A percentile compares a stretch with the other conserved stretches of the same genome.
Conservation (phyloP, 169 alveolate genomes). For the Plasmodium adleri region DNA sequence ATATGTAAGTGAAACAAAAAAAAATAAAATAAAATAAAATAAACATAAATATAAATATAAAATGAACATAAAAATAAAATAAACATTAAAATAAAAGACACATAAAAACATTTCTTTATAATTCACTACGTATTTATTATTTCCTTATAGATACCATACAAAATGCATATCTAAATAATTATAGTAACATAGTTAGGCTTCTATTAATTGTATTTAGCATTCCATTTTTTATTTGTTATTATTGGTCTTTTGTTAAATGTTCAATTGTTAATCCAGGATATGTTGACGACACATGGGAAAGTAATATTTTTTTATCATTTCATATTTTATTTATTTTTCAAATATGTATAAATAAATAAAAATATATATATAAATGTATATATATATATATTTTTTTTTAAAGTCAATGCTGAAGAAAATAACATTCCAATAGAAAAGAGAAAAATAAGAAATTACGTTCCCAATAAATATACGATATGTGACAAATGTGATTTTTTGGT, state of each 20-base stretch:
- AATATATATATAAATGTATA: not conserved
- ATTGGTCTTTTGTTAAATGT: constrained; percentile 65
- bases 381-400: not conserved
- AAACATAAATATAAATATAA: not conserved
- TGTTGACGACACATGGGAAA: constrained; percentile 65
- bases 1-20: constrained; percentile 27
- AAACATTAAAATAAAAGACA: not conserved
- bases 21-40: not conserved
- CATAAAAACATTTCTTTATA: not conserved
- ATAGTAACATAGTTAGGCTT: constrained; percentile 19
- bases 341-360: not conserved
- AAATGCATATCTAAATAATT: constrained; percentile 51
- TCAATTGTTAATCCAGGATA: constrained; percentile 42
- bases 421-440: constrained; percentile 46
- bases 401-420: constrained; percentile 65
- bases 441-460: constrained; percentile 58
- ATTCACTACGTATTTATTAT: not conserved
- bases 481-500: constrained; percentile 59
- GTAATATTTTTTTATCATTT: constrained; percentile 10
- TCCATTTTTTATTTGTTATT: constrained; percentile 50
- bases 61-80: not conserved
- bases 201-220: constrained; percentile 20
- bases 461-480: constrained; percentile 58
- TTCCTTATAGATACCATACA: constrained; percentile 40
- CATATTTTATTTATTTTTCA: not conserved